These are phyloP conservation scores for Coniosporium uncinatum DNA, from an alignment of 2,329 filamentous ascomycete species.

Conservation along the genomic window DNA sequence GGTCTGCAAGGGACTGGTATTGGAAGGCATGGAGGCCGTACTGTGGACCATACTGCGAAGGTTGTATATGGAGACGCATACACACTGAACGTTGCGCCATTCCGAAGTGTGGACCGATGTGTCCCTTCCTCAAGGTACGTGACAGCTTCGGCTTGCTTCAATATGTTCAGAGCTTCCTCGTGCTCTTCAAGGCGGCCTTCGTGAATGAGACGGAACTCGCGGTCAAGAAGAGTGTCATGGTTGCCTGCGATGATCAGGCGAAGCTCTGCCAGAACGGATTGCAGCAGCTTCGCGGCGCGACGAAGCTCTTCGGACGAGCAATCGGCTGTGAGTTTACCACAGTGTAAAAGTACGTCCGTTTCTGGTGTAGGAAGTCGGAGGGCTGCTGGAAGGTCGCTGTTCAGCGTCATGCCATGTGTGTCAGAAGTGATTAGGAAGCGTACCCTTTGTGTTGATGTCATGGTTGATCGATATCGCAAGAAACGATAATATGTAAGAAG, in stretches of 20 bases:
- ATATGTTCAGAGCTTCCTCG: conserved; percentile 10
- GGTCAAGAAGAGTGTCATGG: conserved; percentile 19
- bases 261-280: conserved; percentile 19
- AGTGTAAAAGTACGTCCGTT: conserved; percentile 29
- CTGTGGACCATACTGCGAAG: too few species aligned
- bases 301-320: conserved; percentile 21
- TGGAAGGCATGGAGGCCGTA: conserved; percentile 21
- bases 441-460: too few species aligned
- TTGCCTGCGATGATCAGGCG: conserved; percentile 30
- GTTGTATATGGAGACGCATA: conserved; percentile 26
- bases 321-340: conserved; percentile 28
- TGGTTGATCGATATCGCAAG: too few species aligned
- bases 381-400: conserved; percentile 1
- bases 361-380: conserved; percentile 1
- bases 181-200: not conserved
- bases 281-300: conserved; percentile 17
- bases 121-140: conserved; percentile 23
- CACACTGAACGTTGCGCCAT: conserved; percentile 18
- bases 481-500: too few species aligned
- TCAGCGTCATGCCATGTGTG: conserved; percentile 13
- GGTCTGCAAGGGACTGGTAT: conserved; percentile 12
- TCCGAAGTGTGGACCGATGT: conserved; percentile 18
- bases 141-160: conserved; percentile 10
- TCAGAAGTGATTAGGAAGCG: conserved; percentile 18
- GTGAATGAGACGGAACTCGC: conserved; percentile 1